Evolutionary conservation across 2,329 filamentous ascomycete species (phyloP).

Genomic region (Pochonia chlamydosporia): DNA sequence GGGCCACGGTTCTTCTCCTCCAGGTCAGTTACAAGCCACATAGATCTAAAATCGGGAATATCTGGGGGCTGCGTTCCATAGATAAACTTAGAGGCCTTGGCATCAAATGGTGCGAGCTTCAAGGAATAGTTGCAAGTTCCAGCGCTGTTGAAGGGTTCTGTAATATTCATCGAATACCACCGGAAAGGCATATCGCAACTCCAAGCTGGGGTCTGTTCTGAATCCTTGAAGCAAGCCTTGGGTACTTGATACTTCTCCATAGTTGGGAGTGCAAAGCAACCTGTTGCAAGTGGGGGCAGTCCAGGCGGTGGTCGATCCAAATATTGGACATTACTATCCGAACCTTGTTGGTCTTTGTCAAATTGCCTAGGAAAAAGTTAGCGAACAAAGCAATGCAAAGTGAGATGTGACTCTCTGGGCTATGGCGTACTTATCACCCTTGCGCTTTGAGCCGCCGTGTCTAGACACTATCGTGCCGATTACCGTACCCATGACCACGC

Average conservation of each 20-base stretch:
- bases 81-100: conserved; percentile 34
- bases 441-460: conserved; percentile 3
- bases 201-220: conserved; percentile 54
- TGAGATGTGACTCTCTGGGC: background rate
- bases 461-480: conserved; percentile 20
- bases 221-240: conserved; percentile 51
- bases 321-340: conserved; percentile 42
- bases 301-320: conserved; percentile 44
- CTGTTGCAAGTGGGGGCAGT: conserved; percentile 47
- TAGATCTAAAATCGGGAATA: conserved; percentile 28
- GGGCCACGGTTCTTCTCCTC: conserved; percentile 42
- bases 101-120: conserved; percentile 30
- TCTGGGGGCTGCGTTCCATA: conserved; percentile 51
- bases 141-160: conserved; percentile 17
- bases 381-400: background rate
- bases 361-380: conserved; percentile 11
- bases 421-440: conserved; percentile 19
- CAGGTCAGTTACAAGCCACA: conserved; percentile 47
- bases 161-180: conserved; percentile 38
- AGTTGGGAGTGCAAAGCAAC: conserved; percentile 51
- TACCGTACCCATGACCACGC: conserved; percentile 51
- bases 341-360: conserved; percentile 27
- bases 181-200: conserved; percentile 50
- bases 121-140: conserved; percentile 34
- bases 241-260: conserved; percentile 43